Conservation (phyloP, 371 early-diverging fungal species). For the Haplosporangium sp. region DNA sequence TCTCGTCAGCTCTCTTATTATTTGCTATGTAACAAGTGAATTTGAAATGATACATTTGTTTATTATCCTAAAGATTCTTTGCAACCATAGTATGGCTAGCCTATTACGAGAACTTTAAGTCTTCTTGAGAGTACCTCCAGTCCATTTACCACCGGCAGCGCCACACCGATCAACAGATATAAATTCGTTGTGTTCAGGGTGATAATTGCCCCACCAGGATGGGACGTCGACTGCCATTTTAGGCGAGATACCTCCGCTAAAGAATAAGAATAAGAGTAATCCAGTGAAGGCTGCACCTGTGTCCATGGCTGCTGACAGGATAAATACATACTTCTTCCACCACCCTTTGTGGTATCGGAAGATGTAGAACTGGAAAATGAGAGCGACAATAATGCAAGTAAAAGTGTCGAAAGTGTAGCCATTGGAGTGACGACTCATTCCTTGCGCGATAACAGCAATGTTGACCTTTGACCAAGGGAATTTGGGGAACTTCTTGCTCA, state of each 20-base stretch:
- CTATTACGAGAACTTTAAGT: not conserved
- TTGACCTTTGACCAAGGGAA: conserved; percentile 54
- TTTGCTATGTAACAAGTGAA: no score
- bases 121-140: conserved; percentile 12
- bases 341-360: conserved; percentile 57
- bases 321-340: conserved; percentile 68
- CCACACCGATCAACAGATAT: conserved; percentile 32
- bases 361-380: conserved; percentile 64
- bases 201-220: conserved; percentile 65
- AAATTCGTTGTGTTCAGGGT: conserved; percentile 2
- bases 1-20: no score
- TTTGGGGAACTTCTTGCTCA: conserved; percentile 61
- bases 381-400: conserved; percentile 51
- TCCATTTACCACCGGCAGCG: conserved; percentile 9
- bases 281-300: conserved; percentile 68
- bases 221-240: conserved; percentile 57
- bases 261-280: conserved; percentile 62
- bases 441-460: conserved; percentile 61
- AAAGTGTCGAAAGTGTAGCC: conserved; percentile 59
- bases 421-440: conserved; percentile 60
- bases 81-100: not conserved
- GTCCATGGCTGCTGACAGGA: conserved; percentile 68
- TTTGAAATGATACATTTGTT: not conserved
- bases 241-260: conserved; percentile 62
- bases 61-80: not conserved